phyloP scores from a whole-genome alignment of 176 grass and related monocot genomes.

The Musa schizocarpa region DNA sequence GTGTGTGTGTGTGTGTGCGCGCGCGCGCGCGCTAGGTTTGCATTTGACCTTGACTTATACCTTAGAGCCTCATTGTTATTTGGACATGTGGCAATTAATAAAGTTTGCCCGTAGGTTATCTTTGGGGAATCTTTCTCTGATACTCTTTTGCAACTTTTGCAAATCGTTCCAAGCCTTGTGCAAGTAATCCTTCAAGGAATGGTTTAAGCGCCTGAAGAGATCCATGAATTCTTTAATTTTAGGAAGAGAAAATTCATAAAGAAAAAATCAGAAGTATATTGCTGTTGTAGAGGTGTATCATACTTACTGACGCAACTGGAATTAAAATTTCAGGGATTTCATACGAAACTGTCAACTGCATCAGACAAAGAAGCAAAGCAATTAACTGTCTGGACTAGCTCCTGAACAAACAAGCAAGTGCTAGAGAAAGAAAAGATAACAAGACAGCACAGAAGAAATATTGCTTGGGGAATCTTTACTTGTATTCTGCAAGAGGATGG shows the following conservation, averaged over 20 bases:
- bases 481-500: slow-evolving; percentile 77
- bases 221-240: neutral
- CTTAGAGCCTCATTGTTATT: neutral
- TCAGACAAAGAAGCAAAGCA: neutral
- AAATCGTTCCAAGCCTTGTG: slow-evolving; percentile 58
- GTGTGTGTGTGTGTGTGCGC: too few relatives aligned
- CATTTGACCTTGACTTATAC: neutral
- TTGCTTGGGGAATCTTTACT: slow-evolving; percentile 29
- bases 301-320: slow-evolving; percentile 71
- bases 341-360: slow-evolving; percentile 85
- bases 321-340: slow-evolving; percentile 79
- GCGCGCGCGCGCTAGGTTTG: too few relatives aligned
- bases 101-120: slow-evolving; percentile 20
- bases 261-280: neutral
- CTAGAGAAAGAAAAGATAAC: neutral
- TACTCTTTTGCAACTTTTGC: slow-evolving; percentile 48
- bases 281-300: neutral
- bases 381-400: neutral
- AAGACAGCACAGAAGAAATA: neutral
- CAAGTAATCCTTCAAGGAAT: slow-evolving; percentile 73
- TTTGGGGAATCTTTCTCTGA: slow-evolving; percentile 37
- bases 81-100: neutral
- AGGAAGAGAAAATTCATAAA: neutral
- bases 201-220: slow-evolving; percentile 70
- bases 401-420: neutral